A percentile compares a stretch with the other conserved stretches of the same genome.
Conservation (phyloP, 495 filamentous ascomycete species). For the Platismatia glauca region DNA sequence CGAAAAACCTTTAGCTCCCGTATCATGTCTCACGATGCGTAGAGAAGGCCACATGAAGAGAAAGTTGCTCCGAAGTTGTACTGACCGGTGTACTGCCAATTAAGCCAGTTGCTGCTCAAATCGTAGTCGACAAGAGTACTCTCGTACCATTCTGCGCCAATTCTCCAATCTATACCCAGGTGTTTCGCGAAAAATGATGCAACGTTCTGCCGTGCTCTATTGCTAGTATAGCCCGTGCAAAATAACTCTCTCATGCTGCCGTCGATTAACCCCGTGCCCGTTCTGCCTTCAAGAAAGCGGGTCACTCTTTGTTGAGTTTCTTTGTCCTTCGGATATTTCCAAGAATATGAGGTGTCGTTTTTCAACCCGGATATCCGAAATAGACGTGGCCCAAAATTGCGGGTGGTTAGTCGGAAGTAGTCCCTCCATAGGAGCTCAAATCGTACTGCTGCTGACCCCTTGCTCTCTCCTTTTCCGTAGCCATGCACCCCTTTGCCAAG, state of each 20-base stretch:
- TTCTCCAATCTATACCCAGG: constrained; percentile 63
- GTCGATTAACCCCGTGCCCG: constrained; percentile 62
- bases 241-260: constrained; percentile 59
- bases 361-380: constrained; percentile 54
- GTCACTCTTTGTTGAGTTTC: constrained; percentile 29
- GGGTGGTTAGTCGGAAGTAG: constrained; percentile 61
- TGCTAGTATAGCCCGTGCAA: constrained; percentile 63
- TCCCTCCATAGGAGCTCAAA: constrained; percentile 69
- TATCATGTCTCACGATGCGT: constrained; percentile 23
- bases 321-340: constrained; percentile 24
- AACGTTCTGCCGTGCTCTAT: constrained; percentile 62
- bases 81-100: too few relatives aligned
- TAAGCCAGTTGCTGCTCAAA: constrained; percentile 61
- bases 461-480: constrained; percentile 56
- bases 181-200: constrained; percentile 63
- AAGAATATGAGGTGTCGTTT: constrained; percentile 29
- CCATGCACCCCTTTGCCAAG: constrained; percentile 31
- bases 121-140: constrained; percentile 62
- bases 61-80: too few relatives aligned
- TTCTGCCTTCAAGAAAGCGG: constrained; percentile 52
- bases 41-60: too few relatives aligned
- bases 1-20: too few relatives aligned
- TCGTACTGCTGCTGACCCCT: constrained; percentile 56
- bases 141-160: constrained; percentile 74
- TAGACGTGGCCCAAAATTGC: constrained; percentile 52